A percentile compares a stretch with the other conserved stretches of the same genome.
Conservation (phyloP, 371 early-diverging fungal species). For the Lichtheimia corymbifera region DNA sequence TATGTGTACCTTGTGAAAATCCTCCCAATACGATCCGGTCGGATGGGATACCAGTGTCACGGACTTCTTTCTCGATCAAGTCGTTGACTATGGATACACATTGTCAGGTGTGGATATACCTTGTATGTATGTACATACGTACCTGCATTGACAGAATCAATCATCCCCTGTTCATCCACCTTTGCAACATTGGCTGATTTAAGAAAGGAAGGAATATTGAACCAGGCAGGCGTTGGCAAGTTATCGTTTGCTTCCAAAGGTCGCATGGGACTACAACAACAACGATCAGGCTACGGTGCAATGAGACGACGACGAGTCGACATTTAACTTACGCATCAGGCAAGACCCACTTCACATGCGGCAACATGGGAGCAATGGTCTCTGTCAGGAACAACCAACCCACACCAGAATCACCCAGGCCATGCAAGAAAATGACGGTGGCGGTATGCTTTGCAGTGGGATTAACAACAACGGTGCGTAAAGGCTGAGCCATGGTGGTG, state of each 20-base stretch:
- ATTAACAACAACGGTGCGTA: constrained; percentile 32
- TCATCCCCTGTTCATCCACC: constrained; percentile 83
- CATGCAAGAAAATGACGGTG: constrained; percentile 78
- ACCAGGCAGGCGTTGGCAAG: constrained; percentile 56
- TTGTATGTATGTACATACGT: constrained; percentile 8
- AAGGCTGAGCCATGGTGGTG: neutral
- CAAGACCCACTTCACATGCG: constrained; percentile 82
- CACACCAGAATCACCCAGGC: constrained; percentile 70
- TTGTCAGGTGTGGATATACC: too few species aligned
- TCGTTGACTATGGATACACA: constrained; percentile 52
- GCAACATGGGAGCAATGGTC: constrained; percentile 57
- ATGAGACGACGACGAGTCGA: too few species aligned
- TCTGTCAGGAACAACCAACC: constrained; percentile 75
- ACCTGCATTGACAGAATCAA: constrained; percentile 62
- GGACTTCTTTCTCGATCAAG: constrained; percentile 75
- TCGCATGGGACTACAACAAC: neutral
- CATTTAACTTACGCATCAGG: constrained; percentile 88
- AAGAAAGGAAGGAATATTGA: constrained; percentile 72
- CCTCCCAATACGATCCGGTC: constrained; percentile 91
- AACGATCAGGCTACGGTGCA: neutral
- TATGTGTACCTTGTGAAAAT: constrained; percentile 86
- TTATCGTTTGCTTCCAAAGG: constrained; percentile 7
- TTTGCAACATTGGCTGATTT: constrained; percentile 39
- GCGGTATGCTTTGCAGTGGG: constrained; percentile 70
- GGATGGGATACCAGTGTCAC: constrained; percentile 76